A percentile compares a stretch with the other conserved stretches of the same genome.
Evolutionary conservation across 2,329 filamentous ascomycete species (phyloP).

Genomic region (Microdochium bolleyi): DNA sequence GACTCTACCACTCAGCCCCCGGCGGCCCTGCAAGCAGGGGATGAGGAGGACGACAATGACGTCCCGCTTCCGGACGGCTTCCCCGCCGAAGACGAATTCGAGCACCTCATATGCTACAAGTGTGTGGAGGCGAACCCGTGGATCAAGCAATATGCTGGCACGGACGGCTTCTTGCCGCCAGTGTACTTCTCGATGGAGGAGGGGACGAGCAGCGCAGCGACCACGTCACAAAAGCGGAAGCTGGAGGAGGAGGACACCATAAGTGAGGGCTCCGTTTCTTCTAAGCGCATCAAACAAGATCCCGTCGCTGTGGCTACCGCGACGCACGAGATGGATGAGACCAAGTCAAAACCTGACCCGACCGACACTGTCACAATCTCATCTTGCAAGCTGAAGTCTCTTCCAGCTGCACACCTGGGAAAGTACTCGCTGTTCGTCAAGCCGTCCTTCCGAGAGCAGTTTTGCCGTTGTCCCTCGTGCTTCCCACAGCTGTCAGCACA

Average conservation of each 20-base stretch:
- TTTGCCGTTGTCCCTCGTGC: constrained; percentile 80
- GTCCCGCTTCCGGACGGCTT: constrained; percentile 76
- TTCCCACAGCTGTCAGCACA: constrained; percentile 65
- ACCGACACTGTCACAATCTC: constrained; percentile 5
- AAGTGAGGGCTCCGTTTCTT: constrained; percentile 20
- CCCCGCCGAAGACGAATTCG: constrained; percentile 81
- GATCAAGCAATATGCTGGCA: constrained; percentile 82
- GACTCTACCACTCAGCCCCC: constrained; percentile 10
- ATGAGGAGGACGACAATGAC: constrained; percentile 45
- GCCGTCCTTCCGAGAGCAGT: constrained; percentile 66
- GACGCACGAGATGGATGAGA: constrained; percentile 12
- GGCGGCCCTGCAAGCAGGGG: constrained; percentile 15
- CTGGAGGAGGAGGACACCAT: constrained; percentile 42
- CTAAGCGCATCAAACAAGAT: constrained; percentile 47
- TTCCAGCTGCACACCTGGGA: constrained; percentile 47
- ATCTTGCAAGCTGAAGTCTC: constrained; percentile 51
- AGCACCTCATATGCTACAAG: constrained; percentile 88
- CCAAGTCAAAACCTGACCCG: constrained; percentile 7
- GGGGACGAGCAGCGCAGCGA: constrained; percentile 1
- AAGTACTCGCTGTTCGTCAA: constrained; percentile 78
- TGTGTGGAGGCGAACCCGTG: constrained; percentile 83
- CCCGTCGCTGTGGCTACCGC: constrained; percentile 5
- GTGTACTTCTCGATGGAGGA: constrained; percentile 41
- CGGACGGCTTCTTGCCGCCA: constrained; percentile 69
- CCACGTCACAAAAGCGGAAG: constrained; percentile 54